Conservation (phyloP, 176 grass and related monocot genomes). For the Musa acuminata region DNA sequence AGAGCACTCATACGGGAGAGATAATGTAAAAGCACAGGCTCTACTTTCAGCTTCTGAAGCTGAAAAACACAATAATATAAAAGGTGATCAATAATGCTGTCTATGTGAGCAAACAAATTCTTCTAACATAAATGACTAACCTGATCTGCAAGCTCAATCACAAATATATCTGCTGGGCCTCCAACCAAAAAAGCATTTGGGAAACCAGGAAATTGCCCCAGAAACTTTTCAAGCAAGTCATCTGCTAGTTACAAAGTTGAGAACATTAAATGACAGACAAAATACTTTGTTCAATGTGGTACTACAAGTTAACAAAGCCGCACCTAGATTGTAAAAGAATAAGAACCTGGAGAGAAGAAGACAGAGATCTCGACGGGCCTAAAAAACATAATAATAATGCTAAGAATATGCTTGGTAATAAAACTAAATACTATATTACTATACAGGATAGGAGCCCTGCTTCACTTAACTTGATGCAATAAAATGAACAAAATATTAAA, state of each 20-base stretch:
- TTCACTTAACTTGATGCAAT: too few relatives aligned
- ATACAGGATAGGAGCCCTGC: too few relatives aligned
- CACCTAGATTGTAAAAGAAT: constrained; percentile 75
- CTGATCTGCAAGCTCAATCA: constrained; percentile 87
- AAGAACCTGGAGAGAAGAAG: constrained; percentile 77
- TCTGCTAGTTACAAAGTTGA: constrained; percentile 35
- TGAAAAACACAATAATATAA: constrained; percentile 18
- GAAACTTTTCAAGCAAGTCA: constrained; percentile 47
- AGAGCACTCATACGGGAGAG: constrained; percentile 61
- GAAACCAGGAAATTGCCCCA: constrained; percentile 64
- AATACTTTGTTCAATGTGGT: not conserved
- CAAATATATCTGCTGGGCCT: constrained; percentile 81
- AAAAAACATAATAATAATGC: not conserved
- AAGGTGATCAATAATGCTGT: too few relatives aligned
- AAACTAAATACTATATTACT: not conserved
- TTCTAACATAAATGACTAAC: constrained; percentile 17
- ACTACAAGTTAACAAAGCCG: not conserved
- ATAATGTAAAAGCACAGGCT: constrained; percentile 81
- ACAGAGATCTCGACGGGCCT: constrained; percentile 82
- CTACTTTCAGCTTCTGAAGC: constrained; percentile 98
- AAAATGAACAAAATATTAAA: too few relatives aligned
- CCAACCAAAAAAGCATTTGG: constrained; percentile 86
- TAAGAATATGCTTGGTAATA: not conserved
- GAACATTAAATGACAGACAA: not conserved
- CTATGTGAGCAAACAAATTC: not conserved